A percentile compares a stretch with the other conserved stretches of the same genome.
Evolutionary conservation across 2,329 filamentous ascomycete species (phyloP).

Genomic region (Clonostachys rosea): DNA sequence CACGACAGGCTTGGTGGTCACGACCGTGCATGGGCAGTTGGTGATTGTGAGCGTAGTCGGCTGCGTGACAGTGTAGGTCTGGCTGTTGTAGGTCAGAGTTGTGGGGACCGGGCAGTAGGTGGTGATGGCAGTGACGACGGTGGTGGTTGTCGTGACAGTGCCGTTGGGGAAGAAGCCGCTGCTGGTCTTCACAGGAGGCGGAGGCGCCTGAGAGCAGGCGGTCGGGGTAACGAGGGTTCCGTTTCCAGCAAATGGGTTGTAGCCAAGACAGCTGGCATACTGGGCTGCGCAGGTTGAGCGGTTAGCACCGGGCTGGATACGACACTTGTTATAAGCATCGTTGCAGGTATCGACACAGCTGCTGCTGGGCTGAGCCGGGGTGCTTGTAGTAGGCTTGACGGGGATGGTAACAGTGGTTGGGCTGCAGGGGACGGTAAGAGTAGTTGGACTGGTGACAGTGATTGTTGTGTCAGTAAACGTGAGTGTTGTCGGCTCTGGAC

Average conservation of each 20-base stretch:
- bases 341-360: no score
- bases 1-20: conserved; percentile 47
- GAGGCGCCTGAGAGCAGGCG: neutral
- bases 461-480: no score
- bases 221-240: conserved; percentile 1
- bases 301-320: conserved; percentile 9
- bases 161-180: neutral
- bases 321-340: conserved; percentile 8
- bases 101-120: conserved; percentile 71
- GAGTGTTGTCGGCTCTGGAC: no score
- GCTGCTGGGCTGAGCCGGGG: no score
- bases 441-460: no score
- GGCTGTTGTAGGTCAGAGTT: conserved; percentile 54
- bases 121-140: conserved; percentile 60
- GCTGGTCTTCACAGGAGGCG: neutral
- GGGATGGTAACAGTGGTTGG: no score
- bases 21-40: conserved; percentile 64
- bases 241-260: neutral
- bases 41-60: conserved; percentile 66
- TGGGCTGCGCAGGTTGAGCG: conserved; percentile 12
- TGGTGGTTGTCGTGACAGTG: conserved; percentile 49
- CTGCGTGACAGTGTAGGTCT: conserved; percentile 67
- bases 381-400: no score
- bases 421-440: no score
- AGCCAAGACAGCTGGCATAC: conserved; percentile 9